These are phyloP conservation scores for Calonectria fujianensis DNA, from an alignment of 2,329 filamentous ascomycete genomes.

Conservation along the genomic window DNA sequence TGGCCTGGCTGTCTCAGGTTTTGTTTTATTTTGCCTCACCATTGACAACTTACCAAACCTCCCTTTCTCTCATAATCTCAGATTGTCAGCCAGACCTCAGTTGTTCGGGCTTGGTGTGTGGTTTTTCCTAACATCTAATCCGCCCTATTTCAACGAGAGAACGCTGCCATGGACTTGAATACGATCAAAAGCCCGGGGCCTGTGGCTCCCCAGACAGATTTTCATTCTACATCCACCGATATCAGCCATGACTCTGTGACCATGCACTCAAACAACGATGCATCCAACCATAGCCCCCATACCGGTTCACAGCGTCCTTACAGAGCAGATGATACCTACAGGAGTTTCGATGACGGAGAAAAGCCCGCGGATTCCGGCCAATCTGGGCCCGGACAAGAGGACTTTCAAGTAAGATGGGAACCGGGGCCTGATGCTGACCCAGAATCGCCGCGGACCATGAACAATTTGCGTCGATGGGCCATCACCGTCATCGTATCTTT, in stretches of 20 bases:
- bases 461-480: neutral
- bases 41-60: neutral
- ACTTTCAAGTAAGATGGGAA: neutral
- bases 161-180: neutral
- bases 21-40: neutral
- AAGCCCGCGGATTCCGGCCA: neutral
- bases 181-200: neutral
- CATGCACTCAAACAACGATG: neutral
- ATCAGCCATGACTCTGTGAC: neutral
- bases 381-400: neutral
- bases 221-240: neutral
- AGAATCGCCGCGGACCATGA: neutral
- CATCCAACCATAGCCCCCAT: neutral
- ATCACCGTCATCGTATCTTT: neutral
- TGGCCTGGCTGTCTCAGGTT: neutral
- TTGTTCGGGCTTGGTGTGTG: neutral
- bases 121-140: neutral
- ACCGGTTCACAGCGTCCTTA: neutral
- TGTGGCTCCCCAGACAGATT: neutral
- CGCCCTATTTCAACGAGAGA: neutral
- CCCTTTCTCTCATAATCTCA: neutral
- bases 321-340: neutral
- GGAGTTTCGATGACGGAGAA: neutral
- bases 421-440: neutral
- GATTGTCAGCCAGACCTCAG: neutral